Evolutionary conservation across 192 early-diverging fungal species (phyloP).

Genomic region (Entomortierella lignicola): DNA sequence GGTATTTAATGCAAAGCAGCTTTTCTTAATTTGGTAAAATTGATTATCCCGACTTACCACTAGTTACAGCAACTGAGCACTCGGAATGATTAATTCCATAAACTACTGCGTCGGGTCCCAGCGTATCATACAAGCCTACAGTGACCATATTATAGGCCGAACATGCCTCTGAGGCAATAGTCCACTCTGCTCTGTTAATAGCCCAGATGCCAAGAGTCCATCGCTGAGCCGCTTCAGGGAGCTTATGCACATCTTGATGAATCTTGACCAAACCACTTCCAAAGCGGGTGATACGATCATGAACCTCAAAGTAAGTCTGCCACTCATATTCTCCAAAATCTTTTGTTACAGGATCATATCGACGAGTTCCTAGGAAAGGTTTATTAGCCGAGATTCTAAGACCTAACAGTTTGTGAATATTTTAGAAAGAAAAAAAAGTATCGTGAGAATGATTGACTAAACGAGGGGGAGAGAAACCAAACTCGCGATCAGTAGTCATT

Average conservation of each 20-base stretch:
- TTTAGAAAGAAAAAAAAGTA: background rate
- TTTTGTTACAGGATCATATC: conserved; percentile 63
- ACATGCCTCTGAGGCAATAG: conserved; percentile 74
- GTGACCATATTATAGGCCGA: conserved; percentile 71
- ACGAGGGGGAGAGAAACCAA: no score
- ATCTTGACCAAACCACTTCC: conserved; percentile 78
- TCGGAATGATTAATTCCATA: conserved; percentile 91
- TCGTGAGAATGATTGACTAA: no score
- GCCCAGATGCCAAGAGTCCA: conserved; percentile 78
- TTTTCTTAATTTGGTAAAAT: conserved; percentile 6
- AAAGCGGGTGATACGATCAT: conserved; percentile 69
- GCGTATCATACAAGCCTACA: conserved; percentile 91
- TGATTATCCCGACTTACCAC: conserved; percentile 17
- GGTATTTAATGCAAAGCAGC: no score
- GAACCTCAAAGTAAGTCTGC: conserved; percentile 75
- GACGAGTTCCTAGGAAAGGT: conserved; percentile 72
- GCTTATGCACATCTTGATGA: conserved; percentile 20
- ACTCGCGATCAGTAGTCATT: background rate
- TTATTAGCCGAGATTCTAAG: conserved; percentile 59
- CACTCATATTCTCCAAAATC: conserved; percentile 74
- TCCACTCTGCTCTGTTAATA: conserved; percentile 83
- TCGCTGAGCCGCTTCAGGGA: conserved; percentile 20
- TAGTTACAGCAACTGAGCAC: conserved; percentile 75
- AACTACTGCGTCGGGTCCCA: conserved; percentile 85
- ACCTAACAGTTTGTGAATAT: conserved; percentile 32